These are phyloP conservation scores for Lactifluus subvellereus DNA, from an alignment of 768 basidiomycete species.

Conservation along the genomic window DNA sequence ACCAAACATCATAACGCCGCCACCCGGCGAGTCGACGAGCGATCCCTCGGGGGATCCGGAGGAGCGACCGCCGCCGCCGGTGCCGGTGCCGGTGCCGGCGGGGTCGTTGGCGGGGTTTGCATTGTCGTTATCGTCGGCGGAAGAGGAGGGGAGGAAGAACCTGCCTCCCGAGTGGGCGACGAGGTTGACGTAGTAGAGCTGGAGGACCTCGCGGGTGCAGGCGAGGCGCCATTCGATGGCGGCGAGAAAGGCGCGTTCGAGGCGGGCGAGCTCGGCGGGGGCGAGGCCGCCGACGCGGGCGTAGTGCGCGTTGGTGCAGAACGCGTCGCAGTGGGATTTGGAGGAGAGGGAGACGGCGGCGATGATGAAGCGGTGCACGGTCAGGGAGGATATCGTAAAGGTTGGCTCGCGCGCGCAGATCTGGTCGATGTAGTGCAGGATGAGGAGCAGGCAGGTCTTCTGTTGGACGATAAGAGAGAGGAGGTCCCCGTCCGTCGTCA, in stretches of 20 bases:
- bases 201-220: slow-evolving; percentile 87
- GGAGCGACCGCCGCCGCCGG: too few species aligned
- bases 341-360: slow-evolving; percentile 86
- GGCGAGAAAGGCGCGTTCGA: slow-evolving; percentile 89
- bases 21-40: slow-evolving; percentile 41
- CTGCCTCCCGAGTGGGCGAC: slow-evolving; percentile 68
- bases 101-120: too few species aligned
- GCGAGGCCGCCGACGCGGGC: slow-evolving; percentile 95
- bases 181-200: slow-evolving; percentile 92
- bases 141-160: slow-evolving; percentile 40
- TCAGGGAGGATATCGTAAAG: slow-evolving; percentile 93
- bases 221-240: slow-evolving; percentile 93
- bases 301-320: slow-evolving; percentile 92
- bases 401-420: slow-evolving; percentile 81
- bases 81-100: too few species aligned
- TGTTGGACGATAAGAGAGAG: slow-evolving; percentile 28
- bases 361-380: slow-evolving; percentile 97
- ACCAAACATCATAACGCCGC: slow-evolving; percentile 29
- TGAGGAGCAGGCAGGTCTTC: slow-evolving; percentile 77
- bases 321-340: slow-evolving; percentile 93
- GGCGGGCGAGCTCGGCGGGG: slow-evolving; percentile 82
- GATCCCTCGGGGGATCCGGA: not conserved
- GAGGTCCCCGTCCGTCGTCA: not conserved
- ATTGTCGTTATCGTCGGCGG: not conserved
- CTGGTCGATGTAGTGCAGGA: slow-evolving; percentile 87